Base-by-base conservation (phyloP, 2,329 filamentous ascomycete species). In the Aureobasidium leucospermi region DNA sequence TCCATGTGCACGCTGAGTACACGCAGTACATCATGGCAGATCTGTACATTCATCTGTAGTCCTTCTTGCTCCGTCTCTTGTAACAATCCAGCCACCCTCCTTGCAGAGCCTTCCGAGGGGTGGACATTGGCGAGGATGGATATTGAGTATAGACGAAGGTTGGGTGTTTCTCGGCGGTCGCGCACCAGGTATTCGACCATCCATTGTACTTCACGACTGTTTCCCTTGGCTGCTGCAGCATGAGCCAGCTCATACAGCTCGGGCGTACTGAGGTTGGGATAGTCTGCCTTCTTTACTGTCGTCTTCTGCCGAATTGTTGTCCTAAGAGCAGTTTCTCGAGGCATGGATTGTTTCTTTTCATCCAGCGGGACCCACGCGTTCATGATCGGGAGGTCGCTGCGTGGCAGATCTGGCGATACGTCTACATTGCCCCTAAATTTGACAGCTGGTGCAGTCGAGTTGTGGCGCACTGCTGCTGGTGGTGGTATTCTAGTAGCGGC, bases 1-100 rank as follows among this genome's bases (percentile, higher is more conserved):
- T 97, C 89, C 0, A 93, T 90, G 70, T 97, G 94, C 8, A 94
- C 83, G 0, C 89, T 84, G 28, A 96, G 78, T 69, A 87, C 85
- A 71, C 85, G 83, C 41, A 96, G 75, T 2, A 87, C 83, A 62
- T 83, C 83, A 71, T 92, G 86, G 67, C 89, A 93, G 2, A 88
- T 80, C 3, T 79, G 78, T 0, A 80, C 79, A 64, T 90, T 88
- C 7, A 84, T 79, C 43, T 82, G 75, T 46, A 96, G 77, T 0
- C 78, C 79, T 43, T 80, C 76, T 1, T 74, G 70, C 45, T 80
- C 78, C 85, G 96, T 89, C 67, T 96, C 90, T 23, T 82, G 74
- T 28, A 96, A 74, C n/a, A 96, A 75, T 19, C 74, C 75, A 36
- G 74, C 73, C 13, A 93, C 81, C 48, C 82, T 81, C 31, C 78